These are phyloP conservation scores for Botryotinia calthae DNA, from an alignment of 2,329 filamentous ascomycete species.

Conservation along the genomic window DNA sequence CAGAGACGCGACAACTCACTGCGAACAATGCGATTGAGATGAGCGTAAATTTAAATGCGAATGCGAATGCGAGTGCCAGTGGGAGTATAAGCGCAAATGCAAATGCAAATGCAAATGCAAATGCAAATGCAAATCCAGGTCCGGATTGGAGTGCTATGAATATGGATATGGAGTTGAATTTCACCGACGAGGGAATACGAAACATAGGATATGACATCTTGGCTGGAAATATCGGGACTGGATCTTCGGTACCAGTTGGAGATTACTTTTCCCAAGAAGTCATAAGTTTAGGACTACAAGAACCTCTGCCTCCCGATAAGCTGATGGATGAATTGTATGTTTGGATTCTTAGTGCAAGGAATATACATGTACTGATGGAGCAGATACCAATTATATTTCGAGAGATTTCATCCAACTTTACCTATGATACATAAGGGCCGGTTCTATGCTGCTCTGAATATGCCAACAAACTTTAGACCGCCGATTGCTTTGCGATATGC, in stretches of 20 bases:
- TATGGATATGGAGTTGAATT: constrained; percentile 32
- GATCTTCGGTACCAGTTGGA: constrained; percentile 28
- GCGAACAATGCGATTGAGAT: constrained; percentile 8
- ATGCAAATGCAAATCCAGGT: background rate
- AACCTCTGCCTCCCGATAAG: constrained; percentile 74
- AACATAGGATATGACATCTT: constrained; percentile 27
- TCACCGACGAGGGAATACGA: constrained; percentile 25
- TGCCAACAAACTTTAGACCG: constrained; percentile 69
- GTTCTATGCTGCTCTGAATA: constrained; percentile 72
- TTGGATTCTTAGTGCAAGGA: background rate
- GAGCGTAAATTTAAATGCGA: background rate
- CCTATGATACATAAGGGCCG: constrained; percentile 77
- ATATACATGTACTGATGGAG: constrained; percentile 21
- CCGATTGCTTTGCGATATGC: constrained; percentile 81
- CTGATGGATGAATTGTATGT: constrained; percentile 77
- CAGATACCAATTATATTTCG: constrained; percentile 74
- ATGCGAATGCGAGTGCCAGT: background rate
- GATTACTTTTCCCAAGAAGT: constrained; percentile 58
- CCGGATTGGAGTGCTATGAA: constrained; percentile 30
- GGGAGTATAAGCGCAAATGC: background rate
- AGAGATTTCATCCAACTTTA: constrained; percentile 66
- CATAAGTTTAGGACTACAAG: constrained; percentile 76
- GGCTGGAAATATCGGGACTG: background rate
- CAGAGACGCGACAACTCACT: constrained; percentile 26
- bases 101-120: constrained; percentile 1